Conservation (phyloP, 129 eudicot genomes). For the Chrysanthemum makinoi region DNA sequence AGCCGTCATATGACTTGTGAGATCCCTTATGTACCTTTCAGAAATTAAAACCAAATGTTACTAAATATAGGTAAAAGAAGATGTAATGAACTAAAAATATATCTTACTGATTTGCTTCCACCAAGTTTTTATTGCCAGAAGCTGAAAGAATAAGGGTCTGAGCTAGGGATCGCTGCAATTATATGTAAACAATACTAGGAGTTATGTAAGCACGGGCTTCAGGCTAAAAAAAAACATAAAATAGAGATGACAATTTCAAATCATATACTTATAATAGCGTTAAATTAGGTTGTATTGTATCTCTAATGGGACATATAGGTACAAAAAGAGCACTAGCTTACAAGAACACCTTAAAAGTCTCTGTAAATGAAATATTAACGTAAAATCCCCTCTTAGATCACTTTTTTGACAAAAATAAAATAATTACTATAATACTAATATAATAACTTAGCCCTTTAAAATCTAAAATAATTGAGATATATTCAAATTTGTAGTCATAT, state of each 20-base stretch:
- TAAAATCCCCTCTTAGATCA: not conserved
- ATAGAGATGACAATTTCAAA: slow-evolving; percentile 1
- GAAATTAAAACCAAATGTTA: slow-evolving; percentile 15
- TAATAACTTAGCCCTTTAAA: too few relatives aligned
- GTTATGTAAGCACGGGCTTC: slow-evolving; percentile 1
- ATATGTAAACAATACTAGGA: slow-evolving; percentile 14
- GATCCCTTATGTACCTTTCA: slow-evolving; percentile 64
- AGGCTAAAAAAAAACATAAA: slow-evolving; percentile 7
- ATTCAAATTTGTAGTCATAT: not conserved
- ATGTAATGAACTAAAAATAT: not conserved
- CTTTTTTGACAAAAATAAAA: not conserved
- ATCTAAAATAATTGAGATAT: not conserved
- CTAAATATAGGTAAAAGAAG: slow-evolving; percentile 4
- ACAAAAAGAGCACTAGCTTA: not conserved
- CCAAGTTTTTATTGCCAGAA: slow-evolving; percentile 54
- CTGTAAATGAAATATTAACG: not conserved
- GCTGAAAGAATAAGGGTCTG: slow-evolving; percentile 89
- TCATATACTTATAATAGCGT: not conserved
- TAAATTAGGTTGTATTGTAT: not conserved
- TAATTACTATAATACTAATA: too few relatives aligned
- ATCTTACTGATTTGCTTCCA: slow-evolving; percentile 72
- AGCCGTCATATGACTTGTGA: slow-evolving; percentile 67
- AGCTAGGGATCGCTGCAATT: slow-evolving; percentile 87
- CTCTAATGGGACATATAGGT: not conserved
- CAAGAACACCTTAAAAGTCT: not conserved